Conservation (phyloP, 2,329 filamentous ascomycete genomes). For the Ophiocordyceps robertsii region DNA sequence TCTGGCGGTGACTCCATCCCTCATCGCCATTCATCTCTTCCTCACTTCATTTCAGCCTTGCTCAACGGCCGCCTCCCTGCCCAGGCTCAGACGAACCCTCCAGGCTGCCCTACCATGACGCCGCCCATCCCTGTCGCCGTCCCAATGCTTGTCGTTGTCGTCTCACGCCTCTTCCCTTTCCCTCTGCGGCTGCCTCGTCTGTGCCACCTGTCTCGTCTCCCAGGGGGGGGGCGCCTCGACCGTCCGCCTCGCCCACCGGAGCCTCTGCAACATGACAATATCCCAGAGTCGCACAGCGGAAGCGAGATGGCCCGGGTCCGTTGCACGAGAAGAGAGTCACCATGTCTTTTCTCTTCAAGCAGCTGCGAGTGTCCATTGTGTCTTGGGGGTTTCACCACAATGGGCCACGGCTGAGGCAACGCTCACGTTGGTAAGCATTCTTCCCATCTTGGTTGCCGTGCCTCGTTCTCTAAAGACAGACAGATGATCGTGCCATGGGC, state of each 20-base stretch:
- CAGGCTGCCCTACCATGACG: too few relatives aligned
- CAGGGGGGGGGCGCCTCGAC: not conserved
- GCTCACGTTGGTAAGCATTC: too few relatives aligned
- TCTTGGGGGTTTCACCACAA: not conserved
- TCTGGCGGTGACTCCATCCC: too few relatives aligned
- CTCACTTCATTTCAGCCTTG: too few relatives aligned
- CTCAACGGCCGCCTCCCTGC: too few relatives aligned
- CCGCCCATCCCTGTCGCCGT: not conserved
- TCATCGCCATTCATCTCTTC: too few relatives aligned
- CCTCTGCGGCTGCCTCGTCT: not conserved
- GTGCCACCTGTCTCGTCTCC: not conserved
- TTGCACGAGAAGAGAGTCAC: not conserved
- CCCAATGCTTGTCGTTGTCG: not conserved
- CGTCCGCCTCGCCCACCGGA: not conserved
- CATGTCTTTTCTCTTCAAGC: not conserved
- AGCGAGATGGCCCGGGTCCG: not conserved
- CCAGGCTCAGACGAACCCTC: too few relatives aligned
- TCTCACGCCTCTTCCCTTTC: not conserved
- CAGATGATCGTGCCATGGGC: too few relatives aligned
- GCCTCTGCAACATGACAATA: not conserved
- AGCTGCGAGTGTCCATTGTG: too few relatives aligned
- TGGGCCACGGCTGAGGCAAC: too few relatives aligned
- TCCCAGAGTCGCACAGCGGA: not conserved
- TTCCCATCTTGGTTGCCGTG: too few relatives aligned
- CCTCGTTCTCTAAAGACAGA: too few relatives aligned